These are phyloP conservation scores for Acanthamoeba rhysodes DNA, from an alignment of 208 protist species.

Conservation along the genomic window DNA sequence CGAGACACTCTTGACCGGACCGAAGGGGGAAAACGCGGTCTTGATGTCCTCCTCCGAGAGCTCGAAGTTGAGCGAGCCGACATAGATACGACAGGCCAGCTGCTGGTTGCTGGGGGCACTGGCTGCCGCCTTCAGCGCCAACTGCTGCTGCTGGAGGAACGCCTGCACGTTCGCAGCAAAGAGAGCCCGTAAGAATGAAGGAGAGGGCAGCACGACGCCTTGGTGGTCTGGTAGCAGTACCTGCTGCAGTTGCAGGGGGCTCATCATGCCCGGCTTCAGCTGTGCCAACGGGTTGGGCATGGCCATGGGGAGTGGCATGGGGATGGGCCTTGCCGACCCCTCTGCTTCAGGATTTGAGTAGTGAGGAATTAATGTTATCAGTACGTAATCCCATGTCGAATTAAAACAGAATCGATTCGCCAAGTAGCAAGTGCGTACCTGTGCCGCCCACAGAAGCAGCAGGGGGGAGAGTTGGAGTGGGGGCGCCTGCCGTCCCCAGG, in stretches of 20 bases:
- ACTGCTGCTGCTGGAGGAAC: constrained; percentile 44
- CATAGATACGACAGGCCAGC: constrained; percentile 68
- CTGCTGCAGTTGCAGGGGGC: constrained; percentile 30
- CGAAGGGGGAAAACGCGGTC: constrained; percentile 34
- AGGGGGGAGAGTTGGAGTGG: too few species aligned
- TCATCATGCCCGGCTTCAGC: neutral
- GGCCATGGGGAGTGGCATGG: neutral
- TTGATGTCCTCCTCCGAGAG: constrained; percentile 45
- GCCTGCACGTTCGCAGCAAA: neutral
- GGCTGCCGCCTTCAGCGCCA: constrained; percentile 21
- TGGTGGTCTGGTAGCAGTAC: neutral
- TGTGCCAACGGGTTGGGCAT: neutral
- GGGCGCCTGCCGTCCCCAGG: neutral
- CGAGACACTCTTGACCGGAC: constrained; percentile 40
- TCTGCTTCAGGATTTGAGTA: neutral
- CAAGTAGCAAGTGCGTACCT: too few species aligned
- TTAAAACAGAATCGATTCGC: neutral
- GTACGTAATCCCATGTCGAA: too few species aligned
- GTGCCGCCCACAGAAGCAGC: neutral
- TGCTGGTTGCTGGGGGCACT: neutral
- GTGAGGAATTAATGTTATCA: too few species aligned
- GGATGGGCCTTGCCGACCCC: neutral
- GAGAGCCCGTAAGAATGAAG: neutral
- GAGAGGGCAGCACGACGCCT: neutral
- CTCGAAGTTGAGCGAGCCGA: constrained; percentile 65